Conservation (phyloP, 2,329 filamentous ascomycete species). For the Pseudogymnoascus pannorum region DNA sequence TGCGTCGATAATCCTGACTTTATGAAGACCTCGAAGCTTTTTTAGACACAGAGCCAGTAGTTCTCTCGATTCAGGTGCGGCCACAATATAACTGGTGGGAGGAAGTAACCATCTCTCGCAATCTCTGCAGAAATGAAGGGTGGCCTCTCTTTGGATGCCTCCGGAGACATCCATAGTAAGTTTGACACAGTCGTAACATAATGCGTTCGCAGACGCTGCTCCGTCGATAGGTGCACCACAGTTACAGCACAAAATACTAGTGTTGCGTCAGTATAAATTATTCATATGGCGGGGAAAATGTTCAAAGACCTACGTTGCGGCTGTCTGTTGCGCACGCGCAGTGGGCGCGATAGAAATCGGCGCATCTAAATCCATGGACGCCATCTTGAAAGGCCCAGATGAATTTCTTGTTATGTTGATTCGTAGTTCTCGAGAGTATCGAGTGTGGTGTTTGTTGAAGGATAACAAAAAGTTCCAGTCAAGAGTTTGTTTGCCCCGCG, state of each 20-base stretch:
- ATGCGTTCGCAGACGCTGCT: slow-evolving; percentile 73
- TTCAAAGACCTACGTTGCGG: slow-evolving; percentile 45
- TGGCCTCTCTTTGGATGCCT: slow-evolving; percentile 85
- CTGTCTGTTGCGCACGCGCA: slow-evolving; percentile 26
- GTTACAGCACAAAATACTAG: slow-evolving; percentile 92
- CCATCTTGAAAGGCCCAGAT: slow-evolving; percentile 33
- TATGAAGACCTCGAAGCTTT: slow-evolving; percentile 77
- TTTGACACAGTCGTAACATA: slow-evolving; percentile 95
- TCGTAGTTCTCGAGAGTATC: slow-evolving; percentile 1
- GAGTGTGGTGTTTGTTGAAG: slow-evolving; percentile 7
- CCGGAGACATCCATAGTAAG: slow-evolving; percentile 87
- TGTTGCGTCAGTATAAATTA: slow-evolving; percentile 15
- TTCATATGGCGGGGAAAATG: slow-evolving; percentile 13
- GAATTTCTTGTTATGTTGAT: background rate
- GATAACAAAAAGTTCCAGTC: slow-evolving; percentile 9
- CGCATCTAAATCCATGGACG: slow-evolving; percentile 52
- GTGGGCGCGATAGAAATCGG: slow-evolving; percentile 42
- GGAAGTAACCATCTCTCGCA: slow-evolving; percentile 92
- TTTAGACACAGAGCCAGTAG: slow-evolving; percentile 85
- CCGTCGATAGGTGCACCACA: slow-evolving; percentile 95
- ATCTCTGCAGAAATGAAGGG: slow-evolving; percentile 84
- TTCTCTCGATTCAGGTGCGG: slow-evolving; percentile 81
- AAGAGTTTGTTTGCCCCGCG: slow-evolving; percentile 10
- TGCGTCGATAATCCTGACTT: slow-evolving; percentile 91
- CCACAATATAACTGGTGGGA: slow-evolving; percentile 78